A percentile compares a stretch with the other conserved stretches of the same genome.
Conservation (phyloP, 495 filamentous ascomycete genomes). For the Trichoderma erinaceum region DNA sequence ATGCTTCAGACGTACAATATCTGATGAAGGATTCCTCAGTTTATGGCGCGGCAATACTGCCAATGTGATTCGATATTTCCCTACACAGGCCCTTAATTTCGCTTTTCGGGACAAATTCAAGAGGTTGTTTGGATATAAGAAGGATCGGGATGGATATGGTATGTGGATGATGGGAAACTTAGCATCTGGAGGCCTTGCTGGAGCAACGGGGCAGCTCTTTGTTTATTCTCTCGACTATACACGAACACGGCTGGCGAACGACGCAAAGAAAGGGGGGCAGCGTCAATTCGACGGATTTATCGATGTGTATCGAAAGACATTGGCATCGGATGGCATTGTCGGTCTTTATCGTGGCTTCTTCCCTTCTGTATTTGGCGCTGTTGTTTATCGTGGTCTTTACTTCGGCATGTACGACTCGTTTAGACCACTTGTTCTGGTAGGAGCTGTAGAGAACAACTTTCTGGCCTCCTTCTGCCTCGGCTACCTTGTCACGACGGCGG, state of each 20-base stretch:
- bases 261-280: slow-evolving; percentile 93
- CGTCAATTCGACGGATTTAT: slow-evolving; percentile 99
- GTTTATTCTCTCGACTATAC: slow-evolving; percentile 99
- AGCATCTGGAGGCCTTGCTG: slow-evolving; percentile 98
- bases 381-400: slow-evolving; percentile 99
- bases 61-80: slow-evolving; percentile 99
- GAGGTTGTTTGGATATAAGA: slow-evolving; percentile 99
- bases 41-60: slow-evolving; percentile 99
- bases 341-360: slow-evolving; percentile 99
- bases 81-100: slow-evolving; percentile 99
- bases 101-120: slow-evolving; percentile 99
- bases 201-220: slow-evolving; percentile 99
- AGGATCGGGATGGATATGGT: slow-evolving; percentile 93
- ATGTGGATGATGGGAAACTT: slow-evolving; percentile 99
- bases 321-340: slow-evolving; percentile 92
- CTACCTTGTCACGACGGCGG: slow-evolving; percentile 98
- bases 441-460: slow-evolving; percentile 94
- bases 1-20: slow-evolving; percentile 86
- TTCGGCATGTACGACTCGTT: slow-evolving; percentile 99
- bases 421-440: slow-evolving; percentile 94
- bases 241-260: slow-evolving; percentile 99
- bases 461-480: slow-evolving; percentile 96
- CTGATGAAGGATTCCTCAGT: slow-evolving; percentile 74
- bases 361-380: slow-evolving; percentile 94
- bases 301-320: slow-evolving; percentile 99